Percentiles rank a stretch among this genome's conserved stretches.
Evolutionary conservation across 2,329 filamentous ascomycete species (phyloP).

Genomic region (Curvularia lunata): DNA sequence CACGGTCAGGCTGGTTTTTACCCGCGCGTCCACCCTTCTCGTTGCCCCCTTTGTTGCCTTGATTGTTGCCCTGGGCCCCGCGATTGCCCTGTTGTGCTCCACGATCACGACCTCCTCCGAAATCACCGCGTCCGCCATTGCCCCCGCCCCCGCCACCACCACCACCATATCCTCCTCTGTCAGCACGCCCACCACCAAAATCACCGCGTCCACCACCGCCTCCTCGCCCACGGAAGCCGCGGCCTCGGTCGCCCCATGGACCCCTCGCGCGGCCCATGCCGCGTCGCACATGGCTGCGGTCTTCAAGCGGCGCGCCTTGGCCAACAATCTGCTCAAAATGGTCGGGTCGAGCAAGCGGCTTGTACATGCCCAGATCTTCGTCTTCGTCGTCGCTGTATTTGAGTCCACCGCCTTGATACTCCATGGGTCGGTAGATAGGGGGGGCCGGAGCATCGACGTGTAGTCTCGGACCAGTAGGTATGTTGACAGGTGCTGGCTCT

Average conservation of each 20-base stretch:
- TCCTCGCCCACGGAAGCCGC: slow-evolving; percentile 46
- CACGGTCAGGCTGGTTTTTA: slow-evolving; percentile 35
- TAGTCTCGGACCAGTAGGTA: slow-evolving; percentile 31
- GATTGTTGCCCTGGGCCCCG: slow-evolving; percentile 19
- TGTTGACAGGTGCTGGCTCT: slow-evolving; percentile 27
- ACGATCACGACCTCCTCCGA: slow-evolving; percentile 26
- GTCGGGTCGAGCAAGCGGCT: slow-evolving; percentile 55
- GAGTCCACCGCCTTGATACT: slow-evolving; percentile 46
- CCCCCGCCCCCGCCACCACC: slow-evolving; percentile 27
- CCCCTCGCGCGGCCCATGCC: slow-evolving; percentile 44
- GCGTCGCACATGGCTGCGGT: slow-evolving; percentile 46
- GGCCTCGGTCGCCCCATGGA: slow-evolving; percentile 45
- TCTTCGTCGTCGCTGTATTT: slow-evolving; percentile 55
- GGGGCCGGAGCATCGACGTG: slow-evolving; percentile 27
- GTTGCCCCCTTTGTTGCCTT: slow-evolving; percentile 29
- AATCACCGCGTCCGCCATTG: slow-evolving; percentile 29
- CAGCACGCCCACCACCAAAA: slow-evolving; percentile 38
- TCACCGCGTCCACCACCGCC: slow-evolving; percentile 29
- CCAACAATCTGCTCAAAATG: slow-evolving; percentile 55
- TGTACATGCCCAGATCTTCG: slow-evolving; percentile 55
- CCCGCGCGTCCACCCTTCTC: slow-evolving; percentile 34
- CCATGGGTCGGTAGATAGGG: slow-evolving; percentile 27
- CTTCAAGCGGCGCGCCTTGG: slow-evolving; percentile 47
- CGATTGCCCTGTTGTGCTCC: slow-evolving; percentile 36
- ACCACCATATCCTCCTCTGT: slow-evolving; percentile 27